Percentiles rank a stretch among this genome's conserved stretches.
phyloP scores from a whole-genome alignment of 208 protist genomes.

The Leishmania tropica region DNA sequence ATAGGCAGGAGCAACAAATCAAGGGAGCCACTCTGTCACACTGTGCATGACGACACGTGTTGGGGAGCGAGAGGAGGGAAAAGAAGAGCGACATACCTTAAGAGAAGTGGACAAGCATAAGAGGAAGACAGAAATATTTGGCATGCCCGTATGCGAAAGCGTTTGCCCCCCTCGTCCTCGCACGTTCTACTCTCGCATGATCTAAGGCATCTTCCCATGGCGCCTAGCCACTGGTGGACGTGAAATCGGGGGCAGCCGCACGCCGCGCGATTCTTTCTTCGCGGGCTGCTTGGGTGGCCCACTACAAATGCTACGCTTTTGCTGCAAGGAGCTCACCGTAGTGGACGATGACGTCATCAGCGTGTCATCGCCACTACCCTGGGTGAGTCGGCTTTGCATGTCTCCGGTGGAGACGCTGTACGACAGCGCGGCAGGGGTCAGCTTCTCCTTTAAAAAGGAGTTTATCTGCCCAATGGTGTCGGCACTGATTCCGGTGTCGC shows the following conservation, averaged over 20 bases:
- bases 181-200: background rate
- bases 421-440: slow-evolving; percentile 15
- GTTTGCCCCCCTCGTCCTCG: background rate
- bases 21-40: background rate
- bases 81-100: background rate
- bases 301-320: slow-evolving; percentile 3
- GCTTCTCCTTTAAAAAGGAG: slow-evolving; percentile 59
- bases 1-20: background rate
- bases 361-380: slow-evolving; percentile 5
- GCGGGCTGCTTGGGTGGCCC: background rate
- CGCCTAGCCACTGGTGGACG: slow-evolving; percentile 9
- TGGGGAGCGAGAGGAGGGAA: background rate
- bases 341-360: slow-evolving; percentile 10
- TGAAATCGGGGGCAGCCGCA: slow-evolving; percentile 24
- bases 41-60: background rate
- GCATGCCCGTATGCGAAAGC: background rate
- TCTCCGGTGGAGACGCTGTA: slow-evolving; percentile 15
- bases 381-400: slow-evolving; percentile 10
- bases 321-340: slow-evolving; percentile 1
- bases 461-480: slow-evolving; percentile 73
- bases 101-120: background rate
- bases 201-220: slow-evolving; percentile 14
- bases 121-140: no score
- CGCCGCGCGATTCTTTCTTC: background rate
- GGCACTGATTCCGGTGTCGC: slow-evolving; percentile 53